Evolutionary conservation across 192 early-diverging fungal species (phyloP).

Genomic region (Backusella parvicylindrica): DNA sequence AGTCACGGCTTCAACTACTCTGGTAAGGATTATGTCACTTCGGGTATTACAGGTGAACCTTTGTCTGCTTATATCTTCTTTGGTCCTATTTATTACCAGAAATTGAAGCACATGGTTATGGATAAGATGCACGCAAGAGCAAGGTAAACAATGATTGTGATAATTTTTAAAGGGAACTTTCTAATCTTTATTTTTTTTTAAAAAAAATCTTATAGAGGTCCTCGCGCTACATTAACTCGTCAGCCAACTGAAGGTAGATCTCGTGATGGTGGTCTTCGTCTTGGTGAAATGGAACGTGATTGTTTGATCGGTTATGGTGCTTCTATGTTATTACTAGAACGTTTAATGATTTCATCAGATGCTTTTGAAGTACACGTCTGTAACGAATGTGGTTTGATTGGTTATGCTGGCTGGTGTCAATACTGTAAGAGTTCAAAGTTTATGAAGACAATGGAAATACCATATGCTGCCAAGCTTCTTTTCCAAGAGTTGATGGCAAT

Average conservation of each 20-base stretch:
- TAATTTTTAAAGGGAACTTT: background rate
- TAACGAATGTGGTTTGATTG: constrained; percentile 86
- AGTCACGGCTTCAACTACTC: constrained; percentile 94
- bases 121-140: constrained; percentile 99
- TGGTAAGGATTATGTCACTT: constrained; percentile 96
- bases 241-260: constrained; percentile 98
- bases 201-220: constrained; percentile 76
- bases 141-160: constrained; percentile 32
- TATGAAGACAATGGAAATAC: constrained; percentile 91
- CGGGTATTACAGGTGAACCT: constrained; percentile 86
- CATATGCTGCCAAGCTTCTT: constrained; percentile 95
- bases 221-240: constrained; percentile 85
- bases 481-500: constrained; percentile 98
- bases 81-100: constrained; percentile 96
- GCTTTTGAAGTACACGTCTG: constrained; percentile 93
- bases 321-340: constrained; percentile 87
- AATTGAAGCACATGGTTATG: constrained; percentile 98
- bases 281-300: constrained; percentile 99
- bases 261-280: constrained; percentile 92
- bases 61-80: constrained; percentile 95
- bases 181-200: background rate
- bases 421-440: constrained; percentile 82
- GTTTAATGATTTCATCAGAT: constrained; percentile 90
- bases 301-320: constrained; percentile 98
- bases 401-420: constrained; percentile 88